Evolutionary conservation across 1,284 basidiomycete genomes (phyloP).

Genomic region (Acaromyces ingoldii): DNA sequence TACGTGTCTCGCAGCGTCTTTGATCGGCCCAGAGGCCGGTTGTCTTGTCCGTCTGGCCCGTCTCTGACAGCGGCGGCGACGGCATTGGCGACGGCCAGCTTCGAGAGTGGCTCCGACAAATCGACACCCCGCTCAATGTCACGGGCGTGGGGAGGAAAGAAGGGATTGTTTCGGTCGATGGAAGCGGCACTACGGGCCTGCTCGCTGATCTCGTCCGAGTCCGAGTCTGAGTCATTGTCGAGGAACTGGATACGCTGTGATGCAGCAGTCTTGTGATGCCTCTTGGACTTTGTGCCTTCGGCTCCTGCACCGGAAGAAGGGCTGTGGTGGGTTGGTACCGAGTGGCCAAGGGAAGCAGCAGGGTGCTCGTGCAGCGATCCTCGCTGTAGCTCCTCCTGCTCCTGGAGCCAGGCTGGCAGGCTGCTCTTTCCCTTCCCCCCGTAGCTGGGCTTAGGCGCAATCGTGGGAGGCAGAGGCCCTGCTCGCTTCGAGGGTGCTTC

Average conservation of each 20-base stretch:
- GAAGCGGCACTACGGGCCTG: conserved; percentile 35
- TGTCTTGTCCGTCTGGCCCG: not conserved
- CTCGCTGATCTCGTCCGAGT: conserved; percentile 34
- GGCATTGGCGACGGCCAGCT: conserved; percentile 21
- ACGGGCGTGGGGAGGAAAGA: conserved; percentile 34
- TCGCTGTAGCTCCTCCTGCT: conserved; percentile 46
- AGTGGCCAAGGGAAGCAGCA: not conserved
- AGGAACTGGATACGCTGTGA: conserved; percentile 29
- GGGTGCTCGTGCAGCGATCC: conserved; percentile 27
- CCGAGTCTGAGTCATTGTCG: conserved; percentile 23
- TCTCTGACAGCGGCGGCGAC: conserved; percentile 5
- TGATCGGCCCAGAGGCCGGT: conserved; percentile 29
- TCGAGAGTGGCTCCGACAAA: conserved; percentile 14
- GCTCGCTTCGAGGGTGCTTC: conserved; percentile 1
- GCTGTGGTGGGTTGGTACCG: not conserved
- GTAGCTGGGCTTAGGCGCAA: conserved; percentile 2
- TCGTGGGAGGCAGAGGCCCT: conserved; percentile 12
- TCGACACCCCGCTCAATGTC: conserved; percentile 23
- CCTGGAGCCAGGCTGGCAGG: conserved; percentile 45
- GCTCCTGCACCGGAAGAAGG: too few species aligned
- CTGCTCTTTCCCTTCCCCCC: conserved; percentile 19
- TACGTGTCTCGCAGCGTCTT: conserved; percentile 22
- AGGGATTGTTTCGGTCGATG: conserved; percentile 45
- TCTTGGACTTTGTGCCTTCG: conserved; percentile 13
- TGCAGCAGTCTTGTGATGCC: not conserved